Conservation (phyloP, 2,329 filamentous ascomycete genomes). For the Emericellopsis cladophorae region DNA sequence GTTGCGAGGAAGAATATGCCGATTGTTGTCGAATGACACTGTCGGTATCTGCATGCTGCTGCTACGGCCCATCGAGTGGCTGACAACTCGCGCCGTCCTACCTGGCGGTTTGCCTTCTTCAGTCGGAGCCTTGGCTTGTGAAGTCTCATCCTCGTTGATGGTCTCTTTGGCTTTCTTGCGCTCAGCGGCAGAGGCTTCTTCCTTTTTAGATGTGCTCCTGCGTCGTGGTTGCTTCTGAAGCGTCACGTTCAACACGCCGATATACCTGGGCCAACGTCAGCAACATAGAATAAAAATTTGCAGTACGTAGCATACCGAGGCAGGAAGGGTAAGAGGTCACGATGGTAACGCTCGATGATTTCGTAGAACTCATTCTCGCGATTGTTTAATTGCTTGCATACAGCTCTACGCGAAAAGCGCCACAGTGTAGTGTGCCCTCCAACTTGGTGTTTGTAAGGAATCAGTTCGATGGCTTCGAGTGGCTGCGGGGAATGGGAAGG, state of each 20-base stretch:
- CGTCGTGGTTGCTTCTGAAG: conserved; percentile 74
- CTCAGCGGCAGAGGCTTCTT: conserved; percentile 24
- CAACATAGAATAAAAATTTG: not conserved
- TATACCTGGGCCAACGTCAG: conserved; percentile 51
- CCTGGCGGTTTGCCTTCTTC: conserved; percentile 2
- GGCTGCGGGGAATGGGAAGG: conserved; percentile 40
- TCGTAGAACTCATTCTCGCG: conserved; percentile 98
- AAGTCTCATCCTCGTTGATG: not conserved
- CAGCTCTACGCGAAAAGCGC: conserved; percentile 85
- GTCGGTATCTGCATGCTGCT: conserved; percentile 63
- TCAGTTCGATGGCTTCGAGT: conserved; percentile 84
- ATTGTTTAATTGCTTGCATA: conserved; percentile 97
- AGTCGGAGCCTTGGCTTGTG: not conserved
- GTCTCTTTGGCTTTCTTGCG: conserved; percentile 21
- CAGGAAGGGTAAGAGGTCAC: conserved; percentile 79
- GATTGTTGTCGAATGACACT: conserved; percentile 87
- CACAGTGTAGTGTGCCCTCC: conserved; percentile 94
- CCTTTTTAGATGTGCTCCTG: conserved; percentile 40
- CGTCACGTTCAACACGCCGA: conserved; percentile 91
- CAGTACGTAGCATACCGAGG: conserved; percentile 52
- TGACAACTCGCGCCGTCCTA: conserved; percentile 32
- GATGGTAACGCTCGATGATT: conserved; percentile 81
- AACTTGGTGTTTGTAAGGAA: conserved; percentile 95
- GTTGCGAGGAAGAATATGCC: conserved; percentile 80
- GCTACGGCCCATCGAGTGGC: conserved; percentile 58